These are phyloP conservation scores for Fraxinus anomala DNA, from an alignment of 257 asterid species.

Conservation along the genomic window DNA sequence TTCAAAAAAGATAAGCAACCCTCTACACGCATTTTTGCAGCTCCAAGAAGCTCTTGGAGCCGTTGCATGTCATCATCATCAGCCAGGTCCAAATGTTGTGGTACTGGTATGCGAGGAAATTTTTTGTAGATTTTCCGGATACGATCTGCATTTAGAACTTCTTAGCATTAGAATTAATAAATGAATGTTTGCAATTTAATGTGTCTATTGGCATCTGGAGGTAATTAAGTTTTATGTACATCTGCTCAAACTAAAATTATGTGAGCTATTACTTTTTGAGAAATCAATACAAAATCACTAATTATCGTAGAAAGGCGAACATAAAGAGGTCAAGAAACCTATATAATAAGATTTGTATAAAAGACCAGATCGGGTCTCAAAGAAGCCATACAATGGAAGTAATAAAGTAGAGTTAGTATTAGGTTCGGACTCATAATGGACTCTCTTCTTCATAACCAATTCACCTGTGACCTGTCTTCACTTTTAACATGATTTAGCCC, in stretches of 20 bases:
- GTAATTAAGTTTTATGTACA: not conserved
- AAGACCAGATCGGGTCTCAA: conserved; percentile 4
- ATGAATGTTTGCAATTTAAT: not conserved
- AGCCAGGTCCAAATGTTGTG: conserved; percentile 78
- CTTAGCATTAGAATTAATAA: conserved; percentile 28
- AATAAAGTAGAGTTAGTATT: not conserved
- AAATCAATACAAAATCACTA: conserved; percentile 7
- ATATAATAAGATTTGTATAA: conserved; percentile 7
- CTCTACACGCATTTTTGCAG: conserved; percentile 90
- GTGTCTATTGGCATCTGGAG: not conserved
- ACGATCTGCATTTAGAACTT: conserved; percentile 57
- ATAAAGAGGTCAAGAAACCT: not conserved
- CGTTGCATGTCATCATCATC: conserved; percentile 82
- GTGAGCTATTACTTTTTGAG: not conserved
- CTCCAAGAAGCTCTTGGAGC: conserved; percentile 85
- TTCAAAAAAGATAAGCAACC: conserved; percentile 83
- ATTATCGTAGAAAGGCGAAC: conserved; percentile 3
- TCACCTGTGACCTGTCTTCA: not conserved
- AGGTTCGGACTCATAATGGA: not conserved
- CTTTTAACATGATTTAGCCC: not conserved
- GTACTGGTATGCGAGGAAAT: conserved; percentile 81
- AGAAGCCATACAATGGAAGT: conserved; percentile 10
- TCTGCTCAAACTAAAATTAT: not conserved
- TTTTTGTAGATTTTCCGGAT: conserved; percentile 70
- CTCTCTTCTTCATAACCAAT: conserved; percentile 8